phyloP scores from a whole-genome alignment of 1,139 yeast species.

The Spathaspora jeffriesii region DNA sequence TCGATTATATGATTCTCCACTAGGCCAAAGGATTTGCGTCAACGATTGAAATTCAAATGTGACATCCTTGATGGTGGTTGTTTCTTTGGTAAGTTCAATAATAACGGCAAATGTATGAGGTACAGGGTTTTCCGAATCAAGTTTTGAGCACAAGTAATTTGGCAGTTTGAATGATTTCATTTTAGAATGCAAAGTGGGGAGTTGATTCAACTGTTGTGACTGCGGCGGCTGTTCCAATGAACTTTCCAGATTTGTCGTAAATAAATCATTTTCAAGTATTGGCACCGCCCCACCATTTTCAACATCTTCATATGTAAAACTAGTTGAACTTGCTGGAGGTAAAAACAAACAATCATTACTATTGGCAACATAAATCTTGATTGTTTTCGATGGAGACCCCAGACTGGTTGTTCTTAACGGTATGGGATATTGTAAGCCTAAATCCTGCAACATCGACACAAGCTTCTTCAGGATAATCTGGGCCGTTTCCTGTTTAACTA shows the following conservation, averaged over 20 bases:
- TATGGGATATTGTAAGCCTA: constrained; percentile 44
- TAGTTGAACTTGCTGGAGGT: constrained; percentile 43
- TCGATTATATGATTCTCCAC: constrained; percentile 52
- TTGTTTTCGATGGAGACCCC: constrained; percentile 27
- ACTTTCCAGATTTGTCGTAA: too few relatives aligned
- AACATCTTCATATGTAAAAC: constrained; percentile 47
- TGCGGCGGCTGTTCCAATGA: too few relatives aligned
- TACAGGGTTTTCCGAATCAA: constrained; percentile 42
- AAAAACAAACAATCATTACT: constrained; percentile 43
- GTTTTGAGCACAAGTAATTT: constrained; percentile 39
- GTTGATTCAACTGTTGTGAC: too few relatives aligned
- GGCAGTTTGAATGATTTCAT: constrained; percentile 29
- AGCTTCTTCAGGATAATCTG: constrained; percentile 40
- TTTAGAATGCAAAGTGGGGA: constrained; percentile 6
- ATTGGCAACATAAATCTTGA: constrained; percentile 39
- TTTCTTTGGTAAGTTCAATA: constrained; percentile 37
- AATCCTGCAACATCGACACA: constrained; percentile 29
- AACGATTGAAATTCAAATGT: constrained; percentile 33
- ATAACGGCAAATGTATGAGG: constrained; percentile 50
- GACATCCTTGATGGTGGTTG: constrained; percentile 26
- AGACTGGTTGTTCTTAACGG: constrained; percentile 28
- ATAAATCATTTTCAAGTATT: constrained; percentile 3
- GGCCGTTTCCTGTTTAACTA: constrained; percentile 41
- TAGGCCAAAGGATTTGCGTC: constrained; percentile 52
- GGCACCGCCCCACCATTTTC: constrained; percentile 37